A percentile compares a stretch with the other conserved stretches of the same genome.
These are phyloP conservation scores for Scedosporium aurantiacum DNA, from an alignment of 2,329 filamentous ascomycete genomes.

Conservation along the genomic window DNA sequence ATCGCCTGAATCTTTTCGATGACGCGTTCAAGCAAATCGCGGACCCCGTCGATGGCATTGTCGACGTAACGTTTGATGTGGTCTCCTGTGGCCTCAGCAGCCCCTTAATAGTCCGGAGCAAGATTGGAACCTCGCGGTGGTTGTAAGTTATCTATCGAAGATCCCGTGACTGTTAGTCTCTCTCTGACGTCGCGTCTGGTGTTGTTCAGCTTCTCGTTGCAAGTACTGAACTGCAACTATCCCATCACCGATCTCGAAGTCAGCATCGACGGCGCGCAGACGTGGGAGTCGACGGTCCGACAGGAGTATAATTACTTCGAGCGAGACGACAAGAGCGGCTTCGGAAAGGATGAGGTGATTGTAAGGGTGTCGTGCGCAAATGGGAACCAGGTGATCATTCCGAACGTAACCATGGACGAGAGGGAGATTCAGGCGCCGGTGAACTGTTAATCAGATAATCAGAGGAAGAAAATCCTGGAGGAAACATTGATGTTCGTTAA, in stretches of 20 bases:
- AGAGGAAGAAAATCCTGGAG: not conserved
- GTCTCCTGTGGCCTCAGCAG: constrained; percentile 8
- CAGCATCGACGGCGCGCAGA: constrained; percentile 8
- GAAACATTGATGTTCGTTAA: not conserved
- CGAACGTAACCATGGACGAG: constrained; percentile 9
- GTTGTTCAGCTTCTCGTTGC: constrained; percentile 7
- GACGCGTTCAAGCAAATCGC: constrained; percentile 10
- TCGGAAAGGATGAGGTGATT: constrained; percentile 11
- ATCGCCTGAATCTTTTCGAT: constrained; percentile 10
- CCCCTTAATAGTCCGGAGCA: constrained; percentile 10
- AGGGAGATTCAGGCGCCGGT: constrained; percentile 8
- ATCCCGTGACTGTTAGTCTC: not conserved
- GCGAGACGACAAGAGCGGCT: constrained; percentile 12
- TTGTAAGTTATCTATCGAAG: constrained; percentile 6
- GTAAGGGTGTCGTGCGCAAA: constrained; percentile 14
- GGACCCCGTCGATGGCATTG: constrained; percentile 8
- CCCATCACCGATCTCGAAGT: constrained; percentile 11
- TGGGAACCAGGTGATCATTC: constrained; percentile 12
- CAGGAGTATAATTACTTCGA: constrained; percentile 14
- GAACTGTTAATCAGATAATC: constrained; percentile 8
- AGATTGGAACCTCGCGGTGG: constrained; percentile 10
- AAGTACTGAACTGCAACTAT: constrained; percentile 10
- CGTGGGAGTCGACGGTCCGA: constrained; percentile 10
- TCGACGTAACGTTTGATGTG: constrained; percentile 9
- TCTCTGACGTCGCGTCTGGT: not conserved